Conservation (phyloP, 495 filamentous ascomycete species). For the Podospora anserina region DNA sequence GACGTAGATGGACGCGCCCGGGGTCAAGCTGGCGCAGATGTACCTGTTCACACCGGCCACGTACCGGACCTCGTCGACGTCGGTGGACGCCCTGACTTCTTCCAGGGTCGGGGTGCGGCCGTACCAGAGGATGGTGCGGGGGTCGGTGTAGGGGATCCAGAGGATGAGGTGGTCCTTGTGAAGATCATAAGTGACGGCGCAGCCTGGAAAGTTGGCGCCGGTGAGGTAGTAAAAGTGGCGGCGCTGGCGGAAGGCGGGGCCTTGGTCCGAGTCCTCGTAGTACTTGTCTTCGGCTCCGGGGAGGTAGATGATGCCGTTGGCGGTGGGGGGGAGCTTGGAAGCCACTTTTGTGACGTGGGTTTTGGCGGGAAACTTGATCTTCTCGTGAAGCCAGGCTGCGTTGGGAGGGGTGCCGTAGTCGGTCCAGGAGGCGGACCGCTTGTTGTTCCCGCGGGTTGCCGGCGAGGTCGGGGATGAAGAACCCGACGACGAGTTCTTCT, state of each 20-base stretch:
- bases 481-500: not conserved
- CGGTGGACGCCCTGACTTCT: slow-evolving; percentile 48
- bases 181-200: slow-evolving; percentile 62
- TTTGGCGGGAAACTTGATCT: slow-evolving; percentile 56
- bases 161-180: slow-evolving; percentile 53
- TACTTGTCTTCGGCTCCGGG: slow-evolving; percentile 45
- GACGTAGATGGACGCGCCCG: slow-evolving; percentile 40
- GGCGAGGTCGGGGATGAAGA: not conserved
- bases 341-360: slow-evolving; percentile 73
- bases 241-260: slow-evolving; percentile 59
- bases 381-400: slow-evolving; percentile 19
- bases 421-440: slow-evolving; percentile 6
- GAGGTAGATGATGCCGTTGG: slow-evolving; percentile 61
- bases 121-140: slow-evolving; percentile 57
- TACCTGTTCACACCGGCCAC: slow-evolving; percentile 35
- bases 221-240: slow-evolving; percentile 70
- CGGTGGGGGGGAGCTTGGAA: slow-evolving; percentile 46
- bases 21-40: slow-evolving; percentile 29
- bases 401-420: not conserved
- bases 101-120: slow-evolving; percentile 53
- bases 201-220: slow-evolving; percentile 60
- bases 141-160: slow-evolving; percentile 59
- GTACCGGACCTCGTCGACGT: slow-evolving; percentile 53
- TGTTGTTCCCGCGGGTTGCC: not conserved
- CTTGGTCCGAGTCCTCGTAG: slow-evolving; percentile 61